Percentiles rank a stretch among this genome's conserved stretches.
phyloP scores from a whole-genome alignment of 352 stramenopile species.

The Nothophytophthora sp. region DNA sequence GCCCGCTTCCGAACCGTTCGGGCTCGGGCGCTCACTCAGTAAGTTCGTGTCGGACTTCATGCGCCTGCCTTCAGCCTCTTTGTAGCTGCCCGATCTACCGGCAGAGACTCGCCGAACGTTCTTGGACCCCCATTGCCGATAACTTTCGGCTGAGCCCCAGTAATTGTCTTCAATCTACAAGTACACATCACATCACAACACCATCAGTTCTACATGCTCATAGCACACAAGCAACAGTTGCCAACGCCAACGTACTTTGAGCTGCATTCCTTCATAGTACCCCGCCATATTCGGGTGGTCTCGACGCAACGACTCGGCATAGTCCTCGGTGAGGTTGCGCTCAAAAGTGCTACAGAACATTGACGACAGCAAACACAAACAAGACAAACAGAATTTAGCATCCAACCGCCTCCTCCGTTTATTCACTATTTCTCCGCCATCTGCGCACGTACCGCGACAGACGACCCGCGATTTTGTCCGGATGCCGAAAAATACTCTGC shows the following conservation, averaged over 20 bases:
- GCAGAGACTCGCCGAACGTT: constrained; percentile 48
- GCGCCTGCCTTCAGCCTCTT: constrained; percentile 42
- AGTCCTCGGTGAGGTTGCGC: constrained; percentile 63
- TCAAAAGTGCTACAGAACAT: constrained; percentile 59
- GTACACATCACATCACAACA: neutral
- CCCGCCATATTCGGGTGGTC: constrained; percentile 58
- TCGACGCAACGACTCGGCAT: constrained; percentile 45
- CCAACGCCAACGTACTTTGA: constrained; percentile 24
- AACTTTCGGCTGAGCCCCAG: constrained; percentile 65
- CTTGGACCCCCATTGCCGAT: constrained; percentile 56
- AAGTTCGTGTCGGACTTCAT: constrained; percentile 43
- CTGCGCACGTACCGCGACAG: constrained; percentile 36
- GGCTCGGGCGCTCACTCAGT: constrained; percentile 4
- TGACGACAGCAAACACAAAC: no score
- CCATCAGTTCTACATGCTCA: neutral
- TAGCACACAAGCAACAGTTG: neutral
- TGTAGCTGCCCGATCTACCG: constrained; percentile 17
- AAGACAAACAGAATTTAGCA: neutral
- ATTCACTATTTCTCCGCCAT: neutral
- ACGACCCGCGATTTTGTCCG: constrained; percentile 54
- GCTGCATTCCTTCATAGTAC: constrained; percentile 57
- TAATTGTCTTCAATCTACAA: constrained; percentile 47
- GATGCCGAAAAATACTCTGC: constrained; percentile 57
- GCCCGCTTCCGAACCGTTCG: constrained; percentile 7
- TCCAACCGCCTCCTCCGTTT: neutral